Conservation (phyloP, 306 rosid species). For the Trifolium fragiferum region DNA sequence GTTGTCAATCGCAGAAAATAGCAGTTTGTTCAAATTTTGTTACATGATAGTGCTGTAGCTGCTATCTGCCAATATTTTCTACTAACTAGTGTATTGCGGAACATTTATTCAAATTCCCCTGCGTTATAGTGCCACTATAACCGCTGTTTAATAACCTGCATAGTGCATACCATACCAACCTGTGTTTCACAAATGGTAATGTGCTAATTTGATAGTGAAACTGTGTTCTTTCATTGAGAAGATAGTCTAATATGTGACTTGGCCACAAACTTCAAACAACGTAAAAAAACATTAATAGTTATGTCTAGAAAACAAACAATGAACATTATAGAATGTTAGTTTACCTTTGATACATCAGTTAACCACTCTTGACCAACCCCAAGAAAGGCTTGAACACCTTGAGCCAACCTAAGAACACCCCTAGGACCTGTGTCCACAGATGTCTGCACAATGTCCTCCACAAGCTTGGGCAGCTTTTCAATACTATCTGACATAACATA, state of each 20-base stretch:
- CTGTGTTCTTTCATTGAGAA: background rate
- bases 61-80: background rate
- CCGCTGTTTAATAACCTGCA: background rate
- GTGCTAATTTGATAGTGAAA: constrained; percentile 13
- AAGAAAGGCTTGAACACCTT: constrained; percentile 84
- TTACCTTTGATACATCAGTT: constrained; percentile 72
- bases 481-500: constrained; percentile 59
- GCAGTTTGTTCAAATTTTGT: background rate
- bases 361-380: constrained; percentile 98
- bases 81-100: background rate
- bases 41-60: background rate
- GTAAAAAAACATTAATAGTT: background rate
- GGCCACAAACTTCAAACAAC: background rate
- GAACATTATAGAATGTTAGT: background rate
- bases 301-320: background rate
- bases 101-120: background rate
- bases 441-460: constrained; percentile 91
- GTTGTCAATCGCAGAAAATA: background rate
- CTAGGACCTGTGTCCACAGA: constrained; percentile 87
- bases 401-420: constrained; percentile 83
- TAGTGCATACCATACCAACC: background rate
- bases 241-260: background rate
- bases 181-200: background rate
- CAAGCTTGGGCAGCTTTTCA: constrained; percentile 76
- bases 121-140: background rate